These are phyloP conservation scores for Eutrema heterophyllum DNA, from an alignment of 345 rosid species.

Conservation along the genomic window DNA sequence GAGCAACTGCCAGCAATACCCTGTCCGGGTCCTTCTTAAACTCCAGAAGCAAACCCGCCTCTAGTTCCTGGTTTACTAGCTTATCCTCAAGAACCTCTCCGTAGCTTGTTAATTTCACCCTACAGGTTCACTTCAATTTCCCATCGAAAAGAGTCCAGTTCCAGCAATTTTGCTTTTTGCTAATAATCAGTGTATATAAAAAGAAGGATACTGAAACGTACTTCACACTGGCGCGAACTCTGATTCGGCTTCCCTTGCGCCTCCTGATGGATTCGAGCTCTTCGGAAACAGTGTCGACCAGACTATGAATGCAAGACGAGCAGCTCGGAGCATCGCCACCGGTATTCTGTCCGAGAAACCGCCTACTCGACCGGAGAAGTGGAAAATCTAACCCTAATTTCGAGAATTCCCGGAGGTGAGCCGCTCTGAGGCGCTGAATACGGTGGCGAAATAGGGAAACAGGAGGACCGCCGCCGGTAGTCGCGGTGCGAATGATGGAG, in stretches of 20 bases:
- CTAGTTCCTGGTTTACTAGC: constrained; percentile 50
- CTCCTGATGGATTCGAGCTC: constrained; percentile 45
- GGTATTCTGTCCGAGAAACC: constrained; percentile 6
- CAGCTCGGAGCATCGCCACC: constrained; percentile 15
- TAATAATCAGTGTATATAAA: not conserved
- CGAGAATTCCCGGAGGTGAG: constrained; percentile 29
- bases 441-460: constrained; percentile 40
- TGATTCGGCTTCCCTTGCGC: constrained; percentile 35
- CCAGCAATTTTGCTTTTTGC: not conserved
- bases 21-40: constrained; percentile 84
- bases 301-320: constrained; percentile 48
- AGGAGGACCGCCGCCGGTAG: constrained; percentile 36
- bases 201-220: constrained; percentile 23
- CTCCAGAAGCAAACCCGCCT: constrained; percentile 77
- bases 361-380: constrained; percentile 22
- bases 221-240: constrained; percentile 66
- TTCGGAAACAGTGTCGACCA: constrained; percentile 61
- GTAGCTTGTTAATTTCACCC: constrained; percentile 52
- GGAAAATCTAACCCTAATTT: constrained; percentile 31
- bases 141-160: not conserved
- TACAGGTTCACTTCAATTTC: constrained; percentile 28
- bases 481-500: constrained; percentile 42
- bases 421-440: constrained; percentile 33
- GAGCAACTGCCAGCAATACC: constrained; percentile 68
- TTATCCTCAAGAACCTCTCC: constrained; percentile 72